These are phyloP conservation scores for Yamadazyma trypodendri DNA, from an alignment of 1,139 yeast genomes.

Conservation along the genomic window DNA sequence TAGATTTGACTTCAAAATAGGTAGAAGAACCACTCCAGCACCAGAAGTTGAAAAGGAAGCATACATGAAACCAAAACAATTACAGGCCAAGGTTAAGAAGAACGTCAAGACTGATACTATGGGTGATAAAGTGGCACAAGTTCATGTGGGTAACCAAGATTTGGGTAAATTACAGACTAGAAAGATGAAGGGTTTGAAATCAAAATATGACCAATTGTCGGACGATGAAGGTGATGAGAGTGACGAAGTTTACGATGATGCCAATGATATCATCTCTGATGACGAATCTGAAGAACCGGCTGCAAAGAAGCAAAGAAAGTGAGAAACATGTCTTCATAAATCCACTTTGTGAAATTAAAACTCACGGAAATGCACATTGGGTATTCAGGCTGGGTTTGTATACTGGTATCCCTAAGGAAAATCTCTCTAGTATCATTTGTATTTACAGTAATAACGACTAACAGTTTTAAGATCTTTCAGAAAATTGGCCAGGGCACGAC, in stretches of 20 bases:
- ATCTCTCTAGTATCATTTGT: conserved; percentile 1
- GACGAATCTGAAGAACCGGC: conserved; percentile 24
- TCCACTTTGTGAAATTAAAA: too few relatives aligned
- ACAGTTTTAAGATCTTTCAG: too few relatives aligned
- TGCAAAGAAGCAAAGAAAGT: conserved; percentile 32
- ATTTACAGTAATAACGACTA: neutral
- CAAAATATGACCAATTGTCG: conserved; percentile 70
- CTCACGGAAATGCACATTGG: too few relatives aligned
- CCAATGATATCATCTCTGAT: conserved; percentile 30
- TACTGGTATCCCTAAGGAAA: neutral
- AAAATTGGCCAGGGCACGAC: neutral
- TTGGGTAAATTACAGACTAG: conserved; percentile 87
- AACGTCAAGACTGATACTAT: conserved; percentile 80
- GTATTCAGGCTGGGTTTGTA: too few relatives aligned
- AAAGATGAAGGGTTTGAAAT: conserved; percentile 97
- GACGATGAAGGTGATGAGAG: conserved; percentile 52
- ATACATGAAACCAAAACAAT: conserved; percentile 72
- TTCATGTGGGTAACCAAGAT: conserved; percentile 96
- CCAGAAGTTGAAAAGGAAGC: conserved; percentile 95
- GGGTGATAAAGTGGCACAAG: conserved; percentile 97
- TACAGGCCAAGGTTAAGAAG: conserved; percentile 83
- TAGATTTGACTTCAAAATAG: conserved; percentile 86
- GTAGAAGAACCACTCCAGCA: conserved; percentile 80
- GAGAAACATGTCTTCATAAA: too few relatives aligned
- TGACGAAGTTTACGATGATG: conserved; percentile 26